Conservation (phyloP, 768 basidiomycete species). For the Boletus rubropictus region DNA sequence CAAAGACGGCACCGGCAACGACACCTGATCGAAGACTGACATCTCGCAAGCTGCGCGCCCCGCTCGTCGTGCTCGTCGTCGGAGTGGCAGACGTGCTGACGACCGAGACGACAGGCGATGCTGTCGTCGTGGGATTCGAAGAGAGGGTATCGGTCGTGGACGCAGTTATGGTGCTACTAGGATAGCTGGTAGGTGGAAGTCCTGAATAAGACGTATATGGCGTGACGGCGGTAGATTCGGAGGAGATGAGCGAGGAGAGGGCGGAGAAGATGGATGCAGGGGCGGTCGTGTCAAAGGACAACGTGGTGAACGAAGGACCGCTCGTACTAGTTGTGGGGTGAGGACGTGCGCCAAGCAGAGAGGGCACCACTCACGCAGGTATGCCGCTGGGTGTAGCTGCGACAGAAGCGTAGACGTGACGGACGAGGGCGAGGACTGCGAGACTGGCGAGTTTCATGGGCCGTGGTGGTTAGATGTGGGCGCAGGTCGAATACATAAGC, state of each 20-base stretch:
- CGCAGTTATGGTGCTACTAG: background rate
- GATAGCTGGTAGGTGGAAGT: too few relatives aligned
- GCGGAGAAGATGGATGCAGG: constrained; percentile 14
- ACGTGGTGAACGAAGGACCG: constrained; percentile 9
- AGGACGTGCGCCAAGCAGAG: background rate
- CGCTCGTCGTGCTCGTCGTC: constrained; percentile 9
- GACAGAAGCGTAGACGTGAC: constrained; percentile 9
- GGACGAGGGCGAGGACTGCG: constrained; percentile 5
- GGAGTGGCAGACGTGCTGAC: background rate
- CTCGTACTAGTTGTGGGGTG: constrained; percentile 18
- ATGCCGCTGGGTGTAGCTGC: constrained; percentile 9
- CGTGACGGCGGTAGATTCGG: constrained; percentile 17
- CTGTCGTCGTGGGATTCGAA: background rate
- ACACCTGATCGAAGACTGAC: background rate
- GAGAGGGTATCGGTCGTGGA: background rate
- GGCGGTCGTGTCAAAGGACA: constrained; percentile 24
- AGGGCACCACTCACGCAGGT: constrained; percentile 16
- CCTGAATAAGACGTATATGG: constrained; percentile 1
- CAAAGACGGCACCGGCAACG: constrained; percentile 3
- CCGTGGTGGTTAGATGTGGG: background rate
- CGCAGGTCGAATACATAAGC: background rate
- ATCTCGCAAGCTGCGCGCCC: background rate
- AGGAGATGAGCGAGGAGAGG: constrained; percentile 25
- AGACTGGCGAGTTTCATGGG: constrained; percentile 14
- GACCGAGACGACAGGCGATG: background rate